Percentiles rank a stretch among this genome's conserved stretches.
phyloP scores from a whole-genome alignment of 2,329 filamentous ascomycete genomes.

The Diaporthe aspalathi region DNA sequence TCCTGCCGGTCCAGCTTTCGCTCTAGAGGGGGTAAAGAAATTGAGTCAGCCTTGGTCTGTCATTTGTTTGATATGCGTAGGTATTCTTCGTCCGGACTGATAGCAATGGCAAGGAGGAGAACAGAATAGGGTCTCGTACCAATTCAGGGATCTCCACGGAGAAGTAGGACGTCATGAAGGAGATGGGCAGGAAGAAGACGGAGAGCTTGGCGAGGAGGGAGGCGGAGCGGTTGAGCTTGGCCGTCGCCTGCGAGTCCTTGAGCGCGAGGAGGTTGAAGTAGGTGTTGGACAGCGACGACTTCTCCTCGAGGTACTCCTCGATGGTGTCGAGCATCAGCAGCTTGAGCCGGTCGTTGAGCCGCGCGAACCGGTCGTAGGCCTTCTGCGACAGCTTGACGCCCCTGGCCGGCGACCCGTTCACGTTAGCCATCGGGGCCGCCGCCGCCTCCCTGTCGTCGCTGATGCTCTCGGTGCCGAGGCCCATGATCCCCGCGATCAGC shows the following conservation, averaged over 20 bases:
- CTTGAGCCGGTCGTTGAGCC: constrained; percentile 68
- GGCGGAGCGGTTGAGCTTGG: constrained; percentile 77
- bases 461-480: constrained; percentile 51
- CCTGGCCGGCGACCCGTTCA: constrained; percentile 5
- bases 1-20: constrained; percentile 66
- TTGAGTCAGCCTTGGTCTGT: not conserved
- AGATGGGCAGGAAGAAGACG: constrained; percentile 80
- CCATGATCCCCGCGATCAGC: constrained; percentile 69
- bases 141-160: constrained; percentile 72
- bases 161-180: constrained; percentile 80
- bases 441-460: constrained; percentile 32
- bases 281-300: constrained; percentile 75
- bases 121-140: no score
- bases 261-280: constrained; percentile 84
- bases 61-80: not conserved
- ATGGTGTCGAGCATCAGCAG: constrained; percentile 72
- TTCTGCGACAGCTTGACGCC: constrained; percentile 53
- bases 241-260: constrained; percentile 78
- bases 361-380: constrained; percentile 67
- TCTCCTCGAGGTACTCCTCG: constrained; percentile 74
- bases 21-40: constrained; percentile 44
- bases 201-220: constrained; percentile 80
- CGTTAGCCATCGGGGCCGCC: constrained; percentile 5
- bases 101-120: not conserved
- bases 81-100: not conserved